Conservation (phyloP, 371 early-diverging fungal species). For the Batkoa obscura region DNA sequence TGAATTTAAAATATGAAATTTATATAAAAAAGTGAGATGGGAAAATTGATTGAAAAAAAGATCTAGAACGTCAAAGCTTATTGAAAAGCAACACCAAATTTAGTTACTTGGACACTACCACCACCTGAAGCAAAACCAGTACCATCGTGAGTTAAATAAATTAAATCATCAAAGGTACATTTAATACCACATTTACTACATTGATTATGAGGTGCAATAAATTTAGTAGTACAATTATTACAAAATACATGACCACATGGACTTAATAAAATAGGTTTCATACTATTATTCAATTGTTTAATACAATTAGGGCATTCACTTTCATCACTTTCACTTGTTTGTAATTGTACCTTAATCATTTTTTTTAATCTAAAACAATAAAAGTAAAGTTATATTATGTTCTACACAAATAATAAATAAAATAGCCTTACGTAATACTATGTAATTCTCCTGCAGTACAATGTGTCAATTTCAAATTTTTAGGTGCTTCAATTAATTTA, state of each 20-base stretch:
- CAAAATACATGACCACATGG: slow-evolving; percentile 6
- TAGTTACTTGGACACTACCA: background rate
- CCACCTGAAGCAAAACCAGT: slow-evolving; percentile 5
- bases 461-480: background rate
- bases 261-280: background rate
- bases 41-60: too few relatives aligned
- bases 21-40: too few relatives aligned
- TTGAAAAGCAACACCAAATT: slow-evolving; percentile 4
- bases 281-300: background rate
- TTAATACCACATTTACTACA: background rate
- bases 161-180: background rate
- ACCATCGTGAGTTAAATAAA: background rate
- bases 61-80: background rate
- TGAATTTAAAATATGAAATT: too few relatives aligned
- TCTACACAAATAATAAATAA: too few relatives aligned
- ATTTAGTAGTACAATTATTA: background rate
- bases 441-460: background rate
- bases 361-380: background rate
- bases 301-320: background rate
- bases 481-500: background rate
- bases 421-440: too few relatives aligned
- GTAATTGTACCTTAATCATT: background rate
- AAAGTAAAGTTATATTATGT: background rate
- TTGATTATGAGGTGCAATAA: background rate
- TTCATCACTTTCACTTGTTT: background rate